Base-by-base conservation (phyloP, 331 rosid genomes). In the Quercus tomentella region DNA sequence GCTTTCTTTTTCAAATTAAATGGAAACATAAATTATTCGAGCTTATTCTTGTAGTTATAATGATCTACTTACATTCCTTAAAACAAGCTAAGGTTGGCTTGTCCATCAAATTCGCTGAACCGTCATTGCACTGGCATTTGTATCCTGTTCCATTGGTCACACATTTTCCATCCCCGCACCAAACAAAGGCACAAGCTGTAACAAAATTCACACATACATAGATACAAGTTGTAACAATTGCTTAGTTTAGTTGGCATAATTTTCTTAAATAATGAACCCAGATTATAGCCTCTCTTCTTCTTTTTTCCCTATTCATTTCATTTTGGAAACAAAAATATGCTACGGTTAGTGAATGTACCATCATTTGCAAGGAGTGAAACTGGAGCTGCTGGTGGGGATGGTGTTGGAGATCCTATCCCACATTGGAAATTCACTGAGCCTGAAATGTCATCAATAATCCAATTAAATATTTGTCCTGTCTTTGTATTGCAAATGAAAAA, bases 161-260 rank as follows among this genome's bases (percentile, higher is more conserved):
- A 76, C 97, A 93, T 3, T 30, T 87, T 81, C 94, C 94, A 56
- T 91, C 89, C 0, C 88, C 90, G 60, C 97, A 89, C 75, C 86
- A 76, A 76, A 69, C 83, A 14, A 82, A 6, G 55, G 28, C 31
- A 85, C 97, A 93, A 80, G 83, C 96, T 91, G 92, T 16, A 45
- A 55, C 63, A 51, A 37, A 67, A 35, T 17, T 7, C 2, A 35
- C 10, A 18, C n/a, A 33, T 7, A 20, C 14, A 67, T 49, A 49
- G 55, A 17, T 2, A 30, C 8, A 31, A 41, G 49, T 41, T 41
- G 49, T 9, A 41, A 41, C 2, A 65, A 28, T 6, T 17, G 33
- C 22, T 30, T 5, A 23, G 68, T 14, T 26, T 61, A 26, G 20
- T 61, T 14, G 68, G 9, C 68, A 25, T 62, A 26, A 62, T 62